Conservation (phyloP, 2,329 filamentous ascomycete genomes). For the Metarhizium sp. region DNA sequence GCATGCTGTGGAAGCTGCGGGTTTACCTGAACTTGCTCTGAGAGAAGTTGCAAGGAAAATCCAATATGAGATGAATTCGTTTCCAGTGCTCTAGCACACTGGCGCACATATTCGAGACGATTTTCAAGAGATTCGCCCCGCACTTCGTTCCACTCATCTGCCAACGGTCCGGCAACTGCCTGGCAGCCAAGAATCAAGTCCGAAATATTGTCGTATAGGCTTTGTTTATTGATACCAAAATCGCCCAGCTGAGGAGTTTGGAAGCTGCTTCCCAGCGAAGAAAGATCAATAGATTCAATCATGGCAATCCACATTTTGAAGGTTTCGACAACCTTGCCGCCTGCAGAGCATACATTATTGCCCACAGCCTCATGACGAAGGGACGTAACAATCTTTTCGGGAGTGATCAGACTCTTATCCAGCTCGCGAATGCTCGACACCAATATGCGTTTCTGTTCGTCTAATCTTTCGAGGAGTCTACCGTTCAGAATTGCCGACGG, state of each 20-base stretch:
- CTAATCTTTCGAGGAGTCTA: conserved; percentile 70
- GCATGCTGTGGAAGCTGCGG: conserved; percentile 30
- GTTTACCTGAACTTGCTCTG: conserved; percentile 63
- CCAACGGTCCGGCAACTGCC: conserved; percentile 79
- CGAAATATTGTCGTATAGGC: conserved; percentile 84
- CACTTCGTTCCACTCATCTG: conserved; percentile 93
- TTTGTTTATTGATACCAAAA: conserved; percentile 85
- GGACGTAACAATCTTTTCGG: conserved; percentile 74
- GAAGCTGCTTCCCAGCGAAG: conserved; percentile 65
- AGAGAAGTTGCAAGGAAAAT: conserved; percentile 78
- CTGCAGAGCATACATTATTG: conserved; percentile 71
- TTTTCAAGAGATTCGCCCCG: conserved; percentile 83
- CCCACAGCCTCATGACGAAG: conserved; percentile 71
- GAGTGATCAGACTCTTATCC: conserved; percentile 69
- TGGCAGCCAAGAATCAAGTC: conserved; percentile 85
- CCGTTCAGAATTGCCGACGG: conserved; percentile 67
- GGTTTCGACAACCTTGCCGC: conserved; percentile 72
- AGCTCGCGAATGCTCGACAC: conserved; percentile 79
- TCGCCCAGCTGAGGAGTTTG: conserved; percentile 81
- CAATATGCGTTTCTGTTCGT: conserved; percentile 77
- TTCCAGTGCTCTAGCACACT: conserved; percentile 71
- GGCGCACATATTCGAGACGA: conserved; percentile 69
- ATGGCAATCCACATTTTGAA: conserved; percentile 85
- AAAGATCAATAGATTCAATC: conserved; percentile 86
- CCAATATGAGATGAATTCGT: conserved; percentile 80